A percentile compares a stretch with the other conserved stretches of the same genome.
phyloP scores from a whole-genome alignment of 2,329 filamentous ascomycete genomes.

The Xylaria sp. region DNA sequence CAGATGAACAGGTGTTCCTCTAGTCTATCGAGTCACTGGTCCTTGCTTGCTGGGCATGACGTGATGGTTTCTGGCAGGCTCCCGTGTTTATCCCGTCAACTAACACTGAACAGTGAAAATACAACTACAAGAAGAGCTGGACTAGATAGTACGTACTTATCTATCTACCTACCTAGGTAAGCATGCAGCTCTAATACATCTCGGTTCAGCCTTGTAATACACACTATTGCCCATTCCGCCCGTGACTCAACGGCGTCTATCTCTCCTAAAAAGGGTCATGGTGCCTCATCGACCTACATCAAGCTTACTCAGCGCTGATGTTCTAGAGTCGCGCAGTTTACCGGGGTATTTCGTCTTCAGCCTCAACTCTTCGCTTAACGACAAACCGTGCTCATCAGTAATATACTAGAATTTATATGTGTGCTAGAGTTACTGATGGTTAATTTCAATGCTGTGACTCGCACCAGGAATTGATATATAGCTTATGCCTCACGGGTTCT shows the following conservation, averaged over 20 bases:
- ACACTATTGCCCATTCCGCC: constrained; percentile 1
- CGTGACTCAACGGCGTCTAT: background rate
- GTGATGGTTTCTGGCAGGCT: background rate
- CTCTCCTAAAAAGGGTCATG: background rate
- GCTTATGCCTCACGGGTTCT: background rate
- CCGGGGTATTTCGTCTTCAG: constrained; percentile 1
- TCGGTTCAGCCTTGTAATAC: background rate
- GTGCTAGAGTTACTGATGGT: background rate
- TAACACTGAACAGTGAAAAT: no score
- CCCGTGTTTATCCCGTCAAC: background rate
- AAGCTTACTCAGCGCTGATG: constrained; percentile 4
- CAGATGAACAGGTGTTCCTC: constrained; percentile 8
- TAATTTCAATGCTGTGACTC: no score
- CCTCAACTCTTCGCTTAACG: constrained; percentile 14
- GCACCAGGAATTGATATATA: background rate
- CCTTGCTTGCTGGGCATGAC: background rate
- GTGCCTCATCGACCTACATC: background rate
- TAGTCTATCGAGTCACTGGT: background rate
- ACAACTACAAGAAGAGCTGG: no score
- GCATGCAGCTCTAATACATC: background rate
- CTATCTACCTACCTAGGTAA: no score
- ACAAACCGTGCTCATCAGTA: background rate
- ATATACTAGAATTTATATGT: background rate
- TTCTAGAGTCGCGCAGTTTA: background rate
- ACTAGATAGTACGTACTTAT: no score